phyloP scores from a whole-genome alignment of 2,329 filamentous ascomycete genomes.

The Nannizzia gypsea region DNA sequence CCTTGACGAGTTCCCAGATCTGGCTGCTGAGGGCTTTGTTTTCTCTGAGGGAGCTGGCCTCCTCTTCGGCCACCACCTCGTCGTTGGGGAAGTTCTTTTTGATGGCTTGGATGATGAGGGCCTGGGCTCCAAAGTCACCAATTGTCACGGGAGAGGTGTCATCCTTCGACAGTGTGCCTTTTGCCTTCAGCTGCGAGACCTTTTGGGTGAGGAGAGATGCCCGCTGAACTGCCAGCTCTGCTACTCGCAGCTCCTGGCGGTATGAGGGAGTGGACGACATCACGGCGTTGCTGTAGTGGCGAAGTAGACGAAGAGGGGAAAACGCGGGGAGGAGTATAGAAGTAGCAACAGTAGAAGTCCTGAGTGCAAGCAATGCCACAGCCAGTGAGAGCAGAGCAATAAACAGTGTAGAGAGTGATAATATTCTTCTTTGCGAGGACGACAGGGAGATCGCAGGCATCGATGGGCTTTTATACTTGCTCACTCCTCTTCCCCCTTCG shows the following conservation, averaged over 20 bases:
- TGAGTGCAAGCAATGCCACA: conserved; percentile 16
- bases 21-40: conserved; percentile 58
- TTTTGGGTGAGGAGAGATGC: conserved; percentile 63
- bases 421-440: neutral
- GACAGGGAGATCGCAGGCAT: neutral
- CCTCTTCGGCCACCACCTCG: conserved; percentile 89
- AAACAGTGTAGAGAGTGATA: neutral
- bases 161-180: conserved; percentile 86
- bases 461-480: neutral
- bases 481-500: no score
- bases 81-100: conserved; percentile 81
- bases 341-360: conserved; percentile 30
- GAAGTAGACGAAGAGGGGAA: conserved; percentile 12
- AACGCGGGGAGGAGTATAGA: conserved; percentile 16
- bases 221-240: conserved; percentile 79
- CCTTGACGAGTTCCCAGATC: conserved; percentile 74
- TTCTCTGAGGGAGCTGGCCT: conserved; percentile 65
- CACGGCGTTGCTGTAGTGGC: conserved; percentile 16
- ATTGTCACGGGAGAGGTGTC: conserved; percentile 96
- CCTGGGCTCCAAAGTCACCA: conserved; percentile 94
- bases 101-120: conserved; percentile 84
- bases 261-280: conserved; percentile 40
- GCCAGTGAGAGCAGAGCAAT: conserved; percentile 29
- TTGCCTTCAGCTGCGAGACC: conserved; percentile 77
- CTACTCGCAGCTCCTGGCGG: conserved; percentile 66